phyloP scores from a whole-genome alignment of 768 basidiomycete species.

The Hydnomerulius pinastri region DNA sequence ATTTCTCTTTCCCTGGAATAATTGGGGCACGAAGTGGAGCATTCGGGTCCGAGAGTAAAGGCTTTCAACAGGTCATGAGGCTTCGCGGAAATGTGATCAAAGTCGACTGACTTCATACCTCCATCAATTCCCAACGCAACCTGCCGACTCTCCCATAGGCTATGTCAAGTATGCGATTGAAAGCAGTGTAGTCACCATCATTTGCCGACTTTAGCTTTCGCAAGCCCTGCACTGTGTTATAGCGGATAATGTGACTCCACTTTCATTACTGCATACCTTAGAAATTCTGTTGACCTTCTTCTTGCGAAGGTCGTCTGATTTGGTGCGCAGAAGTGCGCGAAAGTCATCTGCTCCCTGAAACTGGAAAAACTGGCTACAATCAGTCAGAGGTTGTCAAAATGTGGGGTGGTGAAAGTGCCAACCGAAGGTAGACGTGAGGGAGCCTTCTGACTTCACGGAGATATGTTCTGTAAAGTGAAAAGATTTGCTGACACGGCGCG shows the following conservation, averaged over 20 bases:
- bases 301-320: slow-evolving; percentile 30
- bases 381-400: slow-evolving; percentile 1
- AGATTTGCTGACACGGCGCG: slow-evolving; percentile 11
- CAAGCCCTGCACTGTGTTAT: slow-evolving; percentile 45
- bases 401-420: slow-evolving; percentile 3
- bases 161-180: slow-evolving; percentile 58
- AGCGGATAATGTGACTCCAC: background rate
- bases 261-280: slow-evolving; percentile 41
- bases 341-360: slow-evolving; percentile 61
- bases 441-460: slow-evolving; percentile 44
- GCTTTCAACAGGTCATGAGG: slow-evolving; percentile 40
- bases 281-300: slow-evolving; percentile 50
- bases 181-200: slow-evolving; percentile 47
- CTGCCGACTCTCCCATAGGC: slow-evolving; percentile 80
- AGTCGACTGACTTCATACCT: slow-evolving; percentile 42
- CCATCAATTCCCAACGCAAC: slow-evolving; percentile 65
- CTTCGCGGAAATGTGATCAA: background rate
- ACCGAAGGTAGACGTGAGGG: slow-evolving; percentile 52
- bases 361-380: slow-evolving; percentile 61
- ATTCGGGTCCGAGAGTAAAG: slow-evolving; percentile 51
- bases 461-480: slow-evolving; percentile 41
- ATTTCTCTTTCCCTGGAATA: slow-evolving; percentile 52
- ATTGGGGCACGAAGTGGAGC: slow-evolving; percentile 45
- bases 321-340: slow-evolving; percentile 43
- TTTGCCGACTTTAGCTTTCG: slow-evolving; percentile 57